Evolutionary conservation across 495 filamentous ascomycete species (phyloP).

Genomic region (Rusavskia elegans): DNA sequence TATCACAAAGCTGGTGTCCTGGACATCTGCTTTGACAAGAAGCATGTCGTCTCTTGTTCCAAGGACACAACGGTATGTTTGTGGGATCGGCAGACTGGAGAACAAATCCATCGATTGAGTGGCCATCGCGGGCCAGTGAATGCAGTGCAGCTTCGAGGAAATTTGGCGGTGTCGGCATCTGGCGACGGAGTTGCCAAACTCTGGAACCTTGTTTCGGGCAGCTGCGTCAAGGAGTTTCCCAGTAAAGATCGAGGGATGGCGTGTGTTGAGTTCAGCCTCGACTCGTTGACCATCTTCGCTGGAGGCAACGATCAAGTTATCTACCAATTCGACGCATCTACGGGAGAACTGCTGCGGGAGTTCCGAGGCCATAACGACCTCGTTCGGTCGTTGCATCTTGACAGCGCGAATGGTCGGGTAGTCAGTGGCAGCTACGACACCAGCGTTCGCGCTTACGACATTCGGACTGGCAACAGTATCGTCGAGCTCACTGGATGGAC

Average conservation of each 20-base stretch:
- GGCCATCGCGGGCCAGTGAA: conserved; percentile 90
- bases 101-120: conserved; percentile 52
- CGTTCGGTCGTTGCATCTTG: conserved; percentile 77
- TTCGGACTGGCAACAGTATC: conserved; percentile 53
- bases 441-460: conserved; percentile 82
- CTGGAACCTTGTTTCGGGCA: conserved; percentile 80
- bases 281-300: conserved; percentile 73
- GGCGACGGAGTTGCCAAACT: conserved; percentile 86
- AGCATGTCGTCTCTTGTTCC: conserved; percentile 87
- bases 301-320: conserved; percentile 90
- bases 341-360: conserved; percentile 62
- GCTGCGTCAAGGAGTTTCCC: conserved; percentile 71
- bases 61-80: conserved; percentile 86
- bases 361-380: conserved; percentile 66
- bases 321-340: conserved; percentile 85
- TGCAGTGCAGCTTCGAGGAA: conserved; percentile 82
- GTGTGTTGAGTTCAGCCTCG: conserved; percentile 88
- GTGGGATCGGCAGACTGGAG: conserved; percentile 73
- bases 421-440: conserved; percentile 89
- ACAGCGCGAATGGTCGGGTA: conserved; percentile 64
- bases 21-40: conserved; percentile 80
- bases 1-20: conserved; percentile 77
- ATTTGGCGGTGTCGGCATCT: conserved; percentile 78
- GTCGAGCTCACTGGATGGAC: conserved; percentile 80
- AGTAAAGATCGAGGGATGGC: conserved; percentile 83